Evolutionary conservation across 1,139 yeast species (phyloP).

Genomic region (Debaryomycetaceae sp.): DNA sequence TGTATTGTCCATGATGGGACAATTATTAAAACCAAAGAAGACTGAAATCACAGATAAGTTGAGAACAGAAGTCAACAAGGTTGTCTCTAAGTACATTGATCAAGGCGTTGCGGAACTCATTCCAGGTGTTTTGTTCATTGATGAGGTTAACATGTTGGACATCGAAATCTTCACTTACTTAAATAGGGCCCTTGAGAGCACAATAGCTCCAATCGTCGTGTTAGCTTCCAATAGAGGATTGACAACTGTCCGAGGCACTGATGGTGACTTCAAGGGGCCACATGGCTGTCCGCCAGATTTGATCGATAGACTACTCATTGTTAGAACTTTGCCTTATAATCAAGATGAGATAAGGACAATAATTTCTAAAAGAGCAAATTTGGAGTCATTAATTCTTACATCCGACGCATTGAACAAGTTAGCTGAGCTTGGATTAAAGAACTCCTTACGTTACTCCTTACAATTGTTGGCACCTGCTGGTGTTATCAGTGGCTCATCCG

Average conservation of each 20-base stretch:
- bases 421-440: slow-evolving; percentile 66
- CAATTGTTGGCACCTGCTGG: slow-evolving; percentile 92
- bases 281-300: slow-evolving; percentile 97
- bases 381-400: slow-evolving; percentile 66
- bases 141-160: slow-evolving; percentile 97
- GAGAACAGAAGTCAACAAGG: slow-evolving; percentile 90
- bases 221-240: slow-evolving; percentile 94
- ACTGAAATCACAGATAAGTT: slow-evolving; percentile 98
- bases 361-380: slow-evolving; percentile 72
- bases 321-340: slow-evolving; percentile 84
- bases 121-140: slow-evolving; percentile 96
- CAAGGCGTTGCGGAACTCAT: slow-evolving; percentile 98
- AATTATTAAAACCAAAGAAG: slow-evolving; percentile 89
- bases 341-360: slow-evolving; percentile 80
- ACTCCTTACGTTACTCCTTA: slow-evolving; percentile 86
- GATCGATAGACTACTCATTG: slow-evolving; percentile 84
- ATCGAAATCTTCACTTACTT: slow-evolving; percentile 92
- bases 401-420: slow-evolving; percentile 69
- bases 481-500: slow-evolving; percentile 69
- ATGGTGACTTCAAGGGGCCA: slow-evolving; percentile 70
- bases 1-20: slow-evolving; percentile 98
- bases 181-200: slow-evolving; percentile 87
- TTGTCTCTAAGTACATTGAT: slow-evolving; percentile 92
- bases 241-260: slow-evolving; percentile 89
- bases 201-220: slow-evolving; percentile 91